Conservation (phyloP, 371 early-diverging fungal genomes). For the Apophysomyces elegans region DNA sequence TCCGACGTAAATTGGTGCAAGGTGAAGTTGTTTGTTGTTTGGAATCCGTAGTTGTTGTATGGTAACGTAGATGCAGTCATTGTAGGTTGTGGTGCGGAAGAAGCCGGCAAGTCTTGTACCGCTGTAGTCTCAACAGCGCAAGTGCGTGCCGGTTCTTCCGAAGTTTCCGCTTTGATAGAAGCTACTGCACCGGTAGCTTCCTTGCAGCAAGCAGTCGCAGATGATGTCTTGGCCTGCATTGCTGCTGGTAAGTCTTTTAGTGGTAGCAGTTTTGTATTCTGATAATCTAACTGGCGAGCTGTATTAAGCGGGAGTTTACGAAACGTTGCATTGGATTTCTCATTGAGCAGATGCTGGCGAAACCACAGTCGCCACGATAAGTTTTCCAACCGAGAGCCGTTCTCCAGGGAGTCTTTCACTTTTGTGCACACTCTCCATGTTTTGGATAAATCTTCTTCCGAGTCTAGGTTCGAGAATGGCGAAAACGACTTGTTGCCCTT, state of each 20-base stretch:
- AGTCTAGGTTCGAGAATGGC: slow-evolving; percentile 71
- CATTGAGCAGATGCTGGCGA: slow-evolving; percentile 57
- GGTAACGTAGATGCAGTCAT: background rate
- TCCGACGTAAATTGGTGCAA: slow-evolving; percentile 52
- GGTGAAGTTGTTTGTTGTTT: slow-evolving; percentile 33
- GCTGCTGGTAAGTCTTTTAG: slow-evolving; percentile 18
- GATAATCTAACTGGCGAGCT: slow-evolving; percentile 41
- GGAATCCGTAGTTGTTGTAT: slow-evolving; percentile 3
- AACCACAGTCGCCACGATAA: slow-evolving; percentile 90
- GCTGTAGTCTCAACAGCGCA: background rate
- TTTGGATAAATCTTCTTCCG: slow-evolving; percentile 73
- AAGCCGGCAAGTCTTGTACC: background rate
- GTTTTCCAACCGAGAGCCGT: slow-evolving; percentile 88
- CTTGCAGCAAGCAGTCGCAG: slow-evolving; percentile 9
- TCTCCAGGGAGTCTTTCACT: slow-evolving; percentile 86
- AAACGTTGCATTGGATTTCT: slow-evolving; percentile 38
- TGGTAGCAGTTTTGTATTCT: slow-evolving; percentile 27
- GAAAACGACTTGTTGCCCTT: slow-evolving; percentile 79
- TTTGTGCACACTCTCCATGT: slow-evolving; percentile 88
- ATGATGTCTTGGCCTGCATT: slow-evolving; percentile 1
- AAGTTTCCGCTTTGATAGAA: slow-evolving; percentile 16
- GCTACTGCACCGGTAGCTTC: slow-evolving; percentile 4
- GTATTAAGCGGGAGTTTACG: slow-evolving; percentile 41
- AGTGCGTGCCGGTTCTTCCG: background rate
- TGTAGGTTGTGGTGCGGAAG: background rate